Conservation (phyloP, 108 stramenopile genomes). For the Discostella pseudostelligera region DNA sequence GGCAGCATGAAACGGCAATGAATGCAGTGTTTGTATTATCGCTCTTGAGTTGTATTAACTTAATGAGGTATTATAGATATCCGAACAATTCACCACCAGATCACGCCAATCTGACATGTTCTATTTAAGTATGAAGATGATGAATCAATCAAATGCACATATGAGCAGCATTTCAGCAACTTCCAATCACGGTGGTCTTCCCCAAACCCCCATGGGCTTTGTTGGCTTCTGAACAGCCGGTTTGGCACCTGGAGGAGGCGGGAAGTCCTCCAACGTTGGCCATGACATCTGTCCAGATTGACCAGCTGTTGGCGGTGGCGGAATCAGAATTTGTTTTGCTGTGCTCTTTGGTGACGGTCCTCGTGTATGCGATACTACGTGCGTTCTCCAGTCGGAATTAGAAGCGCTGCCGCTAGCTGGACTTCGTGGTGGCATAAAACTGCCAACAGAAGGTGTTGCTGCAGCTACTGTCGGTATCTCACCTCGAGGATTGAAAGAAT, state of each 20-base stretch:
- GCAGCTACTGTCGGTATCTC: background rate
- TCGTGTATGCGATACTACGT: constrained; percentile 31
- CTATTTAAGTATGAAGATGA: too few relatives aligned
- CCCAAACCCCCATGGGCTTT: constrained; percentile 38
- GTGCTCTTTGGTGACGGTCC: background rate
- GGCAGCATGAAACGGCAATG: too few relatives aligned
- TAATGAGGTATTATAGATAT: too few relatives aligned
- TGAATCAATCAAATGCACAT: too few relatives aligned
- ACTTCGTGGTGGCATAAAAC: constrained; percentile 8
- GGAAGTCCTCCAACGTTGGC: constrained; percentile 42
- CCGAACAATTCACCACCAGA: too few relatives aligned
- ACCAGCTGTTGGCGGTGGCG: constrained; percentile 30
- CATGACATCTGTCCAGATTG: constrained; percentile 22
- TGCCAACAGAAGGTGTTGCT: constrained; percentile 2
- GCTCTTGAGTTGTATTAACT: too few relatives aligned
- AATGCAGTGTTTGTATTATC: too few relatives aligned
- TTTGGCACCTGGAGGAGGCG: constrained; percentile 32
- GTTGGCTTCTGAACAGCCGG: constrained; percentile 8
- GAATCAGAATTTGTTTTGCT: constrained; percentile 8
- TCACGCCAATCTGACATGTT: too few relatives aligned
- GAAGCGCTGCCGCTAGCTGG: constrained; percentile 2
- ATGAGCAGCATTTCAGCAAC: background rate
- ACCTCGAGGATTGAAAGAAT: constrained; percentile 2
- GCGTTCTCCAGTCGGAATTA: constrained; percentile 41
- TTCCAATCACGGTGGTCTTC: constrained; percentile 20